phyloP scores from a whole-genome alignment of 192 early-diverging fungal species.

The Neocallimastix lanati region DNA sequence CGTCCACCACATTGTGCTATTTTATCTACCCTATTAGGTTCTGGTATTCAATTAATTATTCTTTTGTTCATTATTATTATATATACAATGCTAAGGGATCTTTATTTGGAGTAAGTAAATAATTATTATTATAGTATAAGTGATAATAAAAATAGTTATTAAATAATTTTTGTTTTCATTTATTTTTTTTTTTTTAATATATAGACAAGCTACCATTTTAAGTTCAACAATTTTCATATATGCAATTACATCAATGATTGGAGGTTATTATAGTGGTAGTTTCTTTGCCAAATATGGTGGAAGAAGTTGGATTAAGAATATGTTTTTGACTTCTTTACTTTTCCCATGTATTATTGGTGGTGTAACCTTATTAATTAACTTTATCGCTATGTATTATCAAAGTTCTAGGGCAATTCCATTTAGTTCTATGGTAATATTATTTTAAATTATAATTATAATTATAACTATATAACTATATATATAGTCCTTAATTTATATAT shows the following conservation, averaged over 20 bases:
- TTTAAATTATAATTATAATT: no score
- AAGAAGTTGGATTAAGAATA: slow-evolving; percentile 39
- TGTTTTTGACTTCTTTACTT: slow-evolving; percentile 46
- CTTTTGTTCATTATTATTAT: background rate
- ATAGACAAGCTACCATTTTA: slow-evolving; percentile 45
- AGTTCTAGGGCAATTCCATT: background rate
- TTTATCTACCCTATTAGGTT: background rate
- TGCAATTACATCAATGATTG: slow-evolving; percentile 45
- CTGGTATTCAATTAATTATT: background rate
- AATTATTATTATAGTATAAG: no score
- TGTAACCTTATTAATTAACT: slow-evolving; percentile 4
- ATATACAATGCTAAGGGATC: background rate
- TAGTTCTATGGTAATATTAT: background rate
- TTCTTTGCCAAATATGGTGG: slow-evolving; percentile 49
- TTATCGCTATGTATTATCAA: background rate
- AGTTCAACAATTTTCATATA: slow-evolving; percentile 64
- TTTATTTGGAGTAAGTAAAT: background rate
- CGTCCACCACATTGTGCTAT: background rate
- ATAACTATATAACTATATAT: no score
- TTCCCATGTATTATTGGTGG: slow-evolving; percentile 40
- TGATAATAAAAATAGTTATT: no score
- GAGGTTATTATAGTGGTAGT: slow-evolving; percentile 46
- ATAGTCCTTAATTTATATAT: no score
- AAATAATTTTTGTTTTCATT: no score
- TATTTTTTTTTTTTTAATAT: no score